Conservation (phyloP, 441 rosid genomes). For the Lepidium campestre region DNA sequence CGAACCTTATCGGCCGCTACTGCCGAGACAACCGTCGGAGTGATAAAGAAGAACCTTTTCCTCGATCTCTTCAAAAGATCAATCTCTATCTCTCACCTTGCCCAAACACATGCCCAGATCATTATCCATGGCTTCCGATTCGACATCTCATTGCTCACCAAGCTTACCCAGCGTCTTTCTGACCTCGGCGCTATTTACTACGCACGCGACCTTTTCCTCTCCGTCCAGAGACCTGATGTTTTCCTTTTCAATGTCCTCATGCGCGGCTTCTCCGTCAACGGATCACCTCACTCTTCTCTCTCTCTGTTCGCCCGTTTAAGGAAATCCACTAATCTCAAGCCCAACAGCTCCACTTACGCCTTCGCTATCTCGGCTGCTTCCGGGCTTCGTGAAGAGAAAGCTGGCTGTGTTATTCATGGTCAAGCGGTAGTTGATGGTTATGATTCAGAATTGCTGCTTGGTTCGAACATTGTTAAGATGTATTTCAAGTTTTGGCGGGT, state of each 20-base stretch:
- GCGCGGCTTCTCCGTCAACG: slow-evolving; percentile 43
- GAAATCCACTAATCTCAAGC: slow-evolving; percentile 36
- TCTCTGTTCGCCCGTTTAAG: slow-evolving; percentile 41
- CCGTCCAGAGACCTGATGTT: slow-evolving; percentile 52
- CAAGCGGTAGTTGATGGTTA: slow-evolving; percentile 49
- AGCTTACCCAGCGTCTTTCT: slow-evolving; percentile 60
- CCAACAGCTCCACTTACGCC: slow-evolving; percentile 53
- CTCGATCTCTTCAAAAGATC: slow-evolving; percentile 45
- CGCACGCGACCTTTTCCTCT: slow-evolving; percentile 49
- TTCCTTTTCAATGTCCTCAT: slow-evolving; percentile 70
- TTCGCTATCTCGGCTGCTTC: slow-evolving; percentile 52
- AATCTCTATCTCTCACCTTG: slow-evolving; percentile 44
- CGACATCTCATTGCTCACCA: slow-evolving; percentile 54
- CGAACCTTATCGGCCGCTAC: slow-evolving; percentile 19
- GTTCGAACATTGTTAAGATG: slow-evolving; percentile 51
- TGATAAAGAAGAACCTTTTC: slow-evolving; percentile 31
- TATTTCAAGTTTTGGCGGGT: slow-evolving; percentile 42
- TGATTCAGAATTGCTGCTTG: slow-evolving; percentile 50
- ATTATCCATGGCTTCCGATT: slow-evolving; percentile 37
- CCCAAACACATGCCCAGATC: slow-evolving; percentile 62
- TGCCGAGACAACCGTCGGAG: slow-evolving; percentile 12
- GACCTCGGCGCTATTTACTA: slow-evolving; percentile 42
- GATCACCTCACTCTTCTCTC: slow-evolving; percentile 40
- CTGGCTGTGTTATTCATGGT: slow-evolving; percentile 44
- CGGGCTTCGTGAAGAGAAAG: slow-evolving; percentile 23